phyloP scores from a whole-genome alignment of 169 alveolate species.

The Eimeria sp. region DNA sequence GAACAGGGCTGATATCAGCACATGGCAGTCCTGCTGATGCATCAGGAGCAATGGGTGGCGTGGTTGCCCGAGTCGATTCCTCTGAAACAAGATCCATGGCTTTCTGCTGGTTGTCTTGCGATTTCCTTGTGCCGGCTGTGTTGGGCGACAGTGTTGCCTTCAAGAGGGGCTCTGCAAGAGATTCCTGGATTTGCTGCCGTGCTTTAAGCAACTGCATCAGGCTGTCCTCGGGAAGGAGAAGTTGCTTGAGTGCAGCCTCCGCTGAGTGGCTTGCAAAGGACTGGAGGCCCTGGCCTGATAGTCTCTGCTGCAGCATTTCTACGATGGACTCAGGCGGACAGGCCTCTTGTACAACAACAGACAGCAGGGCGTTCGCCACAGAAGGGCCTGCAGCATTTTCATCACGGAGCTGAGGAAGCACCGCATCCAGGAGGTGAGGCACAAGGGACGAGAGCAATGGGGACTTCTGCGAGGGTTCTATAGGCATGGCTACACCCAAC shows the following conservation, averaged over 20 bases:
- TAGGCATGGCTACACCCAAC: slow-evolving; percentile 37
- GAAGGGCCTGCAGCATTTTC: neutral
- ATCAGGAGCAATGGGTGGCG: neutral
- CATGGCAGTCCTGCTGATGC: neutral
- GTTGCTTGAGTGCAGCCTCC: slow-evolving; percentile 33
- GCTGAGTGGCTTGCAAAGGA: neutral
- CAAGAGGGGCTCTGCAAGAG: neutral
- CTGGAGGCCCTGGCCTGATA: neutral
- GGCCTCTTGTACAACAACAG: slow-evolving; percentile 35
- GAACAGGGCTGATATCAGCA: neutral
- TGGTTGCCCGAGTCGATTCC: slow-evolving; percentile 9
- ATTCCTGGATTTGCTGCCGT: neutral
- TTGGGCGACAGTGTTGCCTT: neutral
- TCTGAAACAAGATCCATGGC: slow-evolving; percentile 31
- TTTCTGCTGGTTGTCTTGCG: neutral
- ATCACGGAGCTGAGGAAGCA: slow-evolving; percentile 45
- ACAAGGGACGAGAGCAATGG: slow-evolving; percentile 28
- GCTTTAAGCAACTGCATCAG: slow-evolving; percentile 19
- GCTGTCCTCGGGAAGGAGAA: neutral
- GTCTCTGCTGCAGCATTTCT: slow-evolving; percentile 53
- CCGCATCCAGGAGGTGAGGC: slow-evolving; percentile 73
- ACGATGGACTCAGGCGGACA: neutral
- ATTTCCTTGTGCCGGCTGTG: neutral
- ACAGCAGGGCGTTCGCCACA: slow-evolving; percentile 35
- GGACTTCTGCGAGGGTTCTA: slow-evolving; percentile 26